A percentile compares a stretch with the other conserved stretches of the same genome.
Evolutionary conservation across 2,329 filamentous ascomycete genomes (phyloP).

Genomic region (Monilinia vaccinii-corymbosi): DNA sequence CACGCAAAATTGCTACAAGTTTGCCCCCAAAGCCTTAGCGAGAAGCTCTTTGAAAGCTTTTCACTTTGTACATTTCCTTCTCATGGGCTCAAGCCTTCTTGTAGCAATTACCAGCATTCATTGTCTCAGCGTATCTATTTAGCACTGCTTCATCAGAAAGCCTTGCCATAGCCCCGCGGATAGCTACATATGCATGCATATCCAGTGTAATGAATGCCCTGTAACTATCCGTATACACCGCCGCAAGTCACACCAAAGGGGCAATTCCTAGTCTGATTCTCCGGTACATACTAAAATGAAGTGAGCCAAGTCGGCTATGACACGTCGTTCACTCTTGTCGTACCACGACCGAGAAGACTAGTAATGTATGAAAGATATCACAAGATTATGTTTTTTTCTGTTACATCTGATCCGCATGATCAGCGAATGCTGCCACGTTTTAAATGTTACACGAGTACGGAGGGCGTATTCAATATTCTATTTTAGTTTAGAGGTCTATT

Average conservation of each 20-base stretch:
- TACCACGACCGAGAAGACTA: too few species aligned
- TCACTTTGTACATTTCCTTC: not conserved
- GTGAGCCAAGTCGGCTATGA: too few species aligned
- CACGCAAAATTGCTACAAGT: not conserved
- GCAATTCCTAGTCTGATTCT: not conserved
- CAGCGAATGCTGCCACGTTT: not conserved
- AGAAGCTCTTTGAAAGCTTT: not conserved
- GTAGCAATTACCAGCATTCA: not conserved
- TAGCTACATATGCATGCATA: not conserved
- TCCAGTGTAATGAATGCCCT: not conserved
- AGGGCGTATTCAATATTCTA: too few species aligned
- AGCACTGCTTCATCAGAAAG: not conserved
- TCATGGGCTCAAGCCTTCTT: not conserved
- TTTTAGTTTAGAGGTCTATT: not conserved
- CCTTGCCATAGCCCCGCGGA: not conserved
- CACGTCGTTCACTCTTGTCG: not conserved
- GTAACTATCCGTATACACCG: not conserved
- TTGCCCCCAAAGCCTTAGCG: not conserved
- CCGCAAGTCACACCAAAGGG: not conserved
- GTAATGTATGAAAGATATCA: not conserved
- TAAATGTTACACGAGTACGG: not conserved
- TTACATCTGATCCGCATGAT: not conserved
- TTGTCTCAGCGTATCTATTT: not conserved
- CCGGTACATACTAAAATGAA: not conserved
- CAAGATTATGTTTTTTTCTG: not conserved